Conservation (phyloP, 2,329 filamentous ascomycete genomes). For the Calonectria pseudoturangicola region DNA sequence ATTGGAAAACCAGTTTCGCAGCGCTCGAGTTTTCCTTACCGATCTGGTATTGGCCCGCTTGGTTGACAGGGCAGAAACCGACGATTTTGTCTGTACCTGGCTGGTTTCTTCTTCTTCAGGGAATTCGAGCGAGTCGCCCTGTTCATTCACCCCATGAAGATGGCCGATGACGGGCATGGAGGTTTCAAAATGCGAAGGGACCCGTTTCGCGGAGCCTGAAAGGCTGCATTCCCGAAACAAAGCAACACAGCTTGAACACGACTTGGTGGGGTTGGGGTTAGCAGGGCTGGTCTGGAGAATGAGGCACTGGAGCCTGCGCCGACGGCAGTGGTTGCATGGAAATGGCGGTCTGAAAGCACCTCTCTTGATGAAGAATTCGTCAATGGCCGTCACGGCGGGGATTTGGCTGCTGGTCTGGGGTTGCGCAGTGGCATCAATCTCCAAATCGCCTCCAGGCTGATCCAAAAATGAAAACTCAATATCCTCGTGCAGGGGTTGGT, state of each 20-base stretch:
- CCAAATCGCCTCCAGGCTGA: constrained; percentile 41
- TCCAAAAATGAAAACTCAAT: constrained; percentile 48
- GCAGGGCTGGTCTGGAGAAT: constrained; percentile 67
- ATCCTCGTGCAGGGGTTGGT: constrained; percentile 31
- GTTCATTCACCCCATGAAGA: constrained; percentile 68
- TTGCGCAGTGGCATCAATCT: constrained; percentile 32
- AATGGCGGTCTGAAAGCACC: constrained; percentile 64
- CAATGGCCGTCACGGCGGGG: constrained; percentile 53
- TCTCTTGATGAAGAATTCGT: constrained; percentile 63
- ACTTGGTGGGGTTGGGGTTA: constrained; percentile 68
- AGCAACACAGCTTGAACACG: constrained; percentile 71
- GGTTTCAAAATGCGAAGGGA: constrained; percentile 67
- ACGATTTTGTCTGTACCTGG: constrained; percentile 19
- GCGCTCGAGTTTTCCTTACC: constrained; percentile 65
- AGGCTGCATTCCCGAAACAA: constrained; percentile 70
- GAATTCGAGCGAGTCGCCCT: constrained; percentile 45
- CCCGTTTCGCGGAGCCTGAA: constrained; percentile 65
- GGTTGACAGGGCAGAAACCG: constrained; percentile 46
- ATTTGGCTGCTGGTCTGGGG: constrained; percentile 21
- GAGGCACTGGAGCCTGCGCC: constrained; percentile 67
- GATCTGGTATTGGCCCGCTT: constrained; percentile 63
- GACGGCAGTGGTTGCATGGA: constrained; percentile 67
- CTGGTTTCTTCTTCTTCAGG: constrained; percentile 37
- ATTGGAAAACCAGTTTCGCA: constrained; percentile 67
- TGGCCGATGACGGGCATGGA: constrained; percentile 67